phyloP scores from a whole-genome alignment of 192 early-diverging fungal genomes.

The Linnemannia exigua region DNA sequence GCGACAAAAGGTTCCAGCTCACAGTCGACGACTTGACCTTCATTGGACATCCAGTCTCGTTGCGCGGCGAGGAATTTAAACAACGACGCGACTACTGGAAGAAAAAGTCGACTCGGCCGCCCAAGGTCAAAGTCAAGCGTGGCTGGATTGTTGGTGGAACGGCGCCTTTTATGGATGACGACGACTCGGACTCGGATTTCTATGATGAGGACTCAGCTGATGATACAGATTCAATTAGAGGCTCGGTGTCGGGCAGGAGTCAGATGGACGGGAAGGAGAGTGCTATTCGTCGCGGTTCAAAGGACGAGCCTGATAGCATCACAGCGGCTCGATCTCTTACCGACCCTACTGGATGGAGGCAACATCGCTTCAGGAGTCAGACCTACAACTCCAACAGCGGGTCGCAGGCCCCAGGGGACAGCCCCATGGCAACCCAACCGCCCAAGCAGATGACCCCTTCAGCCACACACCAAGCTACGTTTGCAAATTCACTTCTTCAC shows the following conservation, averaged over 20 bases:
- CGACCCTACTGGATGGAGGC: slow-evolving; percentile 33
- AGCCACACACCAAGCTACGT: slow-evolving; percentile 14
- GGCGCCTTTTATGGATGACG: slow-evolving; percentile 73
- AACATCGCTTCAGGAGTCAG: slow-evolving; percentile 45
- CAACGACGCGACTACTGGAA: slow-evolving; percentile 44
- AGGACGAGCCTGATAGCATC: slow-evolving; percentile 29
- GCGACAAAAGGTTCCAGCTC: slow-evolving; percentile 89
- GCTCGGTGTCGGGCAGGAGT: slow-evolving; percentile 10
- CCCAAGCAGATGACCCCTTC: slow-evolving; percentile 35
- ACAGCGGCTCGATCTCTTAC: slow-evolving; percentile 24
- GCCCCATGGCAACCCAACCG: slow-evolving; percentile 22
- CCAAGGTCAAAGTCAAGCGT: slow-evolving; percentile 39
- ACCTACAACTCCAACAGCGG: slow-evolving; percentile 35
- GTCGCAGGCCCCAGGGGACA: slow-evolving; percentile 29
- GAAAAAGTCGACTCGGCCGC: slow-evolving; percentile 37
- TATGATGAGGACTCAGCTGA: slow-evolving; percentile 63
- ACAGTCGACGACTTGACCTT: slow-evolving; percentile 90
- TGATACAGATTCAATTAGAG: slow-evolving; percentile 28
- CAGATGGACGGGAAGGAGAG: slow-evolving; percentile 18
- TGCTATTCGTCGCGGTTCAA: slow-evolving; percentile 29
- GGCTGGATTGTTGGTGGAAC: slow-evolving; percentile 59
- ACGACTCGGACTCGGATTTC: slow-evolving; percentile 70
- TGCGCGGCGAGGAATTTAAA: slow-evolving; percentile 48
- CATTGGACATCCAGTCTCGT: slow-evolving; percentile 76
- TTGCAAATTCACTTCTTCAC: slow-evolving; percentile 33